These are phyloP conservation scores for Penicillium pulvis DNA, from an alignment of 495 filamentous ascomycete genomes.

Conservation along the genomic window DNA sequence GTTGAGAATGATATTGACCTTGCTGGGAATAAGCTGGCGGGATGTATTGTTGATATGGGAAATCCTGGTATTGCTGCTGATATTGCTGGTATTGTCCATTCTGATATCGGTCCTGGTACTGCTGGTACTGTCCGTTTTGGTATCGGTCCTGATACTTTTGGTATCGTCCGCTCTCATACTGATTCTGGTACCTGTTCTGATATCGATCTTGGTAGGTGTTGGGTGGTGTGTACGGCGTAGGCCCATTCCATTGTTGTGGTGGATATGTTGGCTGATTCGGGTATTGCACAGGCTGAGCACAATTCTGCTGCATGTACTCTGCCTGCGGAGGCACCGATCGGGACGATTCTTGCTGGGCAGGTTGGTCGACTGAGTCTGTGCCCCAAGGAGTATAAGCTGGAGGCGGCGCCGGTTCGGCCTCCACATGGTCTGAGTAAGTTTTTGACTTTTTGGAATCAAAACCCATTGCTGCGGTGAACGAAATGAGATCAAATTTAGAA, in stretches of 20 bases:
- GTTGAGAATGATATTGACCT: neutral
- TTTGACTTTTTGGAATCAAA: neutral
- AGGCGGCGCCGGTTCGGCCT: neutral
- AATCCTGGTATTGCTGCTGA: neutral
- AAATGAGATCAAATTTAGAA: neutral
- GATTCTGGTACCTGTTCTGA: neutral
- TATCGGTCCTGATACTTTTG: neutral
- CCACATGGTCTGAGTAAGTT: neutral
- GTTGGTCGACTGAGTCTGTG: neutral
- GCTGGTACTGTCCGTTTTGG: neutral
- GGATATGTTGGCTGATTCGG: neutral
- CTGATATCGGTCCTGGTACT: neutral
- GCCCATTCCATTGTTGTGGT: neutral
- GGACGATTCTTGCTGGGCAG: neutral
- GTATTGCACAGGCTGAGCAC: neutral
- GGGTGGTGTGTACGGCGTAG: neutral
- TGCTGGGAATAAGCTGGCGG: neutral
- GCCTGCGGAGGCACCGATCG: neutral
- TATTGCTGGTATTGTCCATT: neutral
- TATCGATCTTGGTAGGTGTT: neutral
- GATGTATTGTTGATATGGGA: conserved; percentile 2
- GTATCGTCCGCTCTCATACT: neutral
- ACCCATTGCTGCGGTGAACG: neutral
- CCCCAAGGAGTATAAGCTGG: neutral
- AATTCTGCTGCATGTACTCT: neutral